Evolutionary conservation across 768 basidiomycete species (phyloP).

Genomic region (Pisolithus orientalis): DNA sequence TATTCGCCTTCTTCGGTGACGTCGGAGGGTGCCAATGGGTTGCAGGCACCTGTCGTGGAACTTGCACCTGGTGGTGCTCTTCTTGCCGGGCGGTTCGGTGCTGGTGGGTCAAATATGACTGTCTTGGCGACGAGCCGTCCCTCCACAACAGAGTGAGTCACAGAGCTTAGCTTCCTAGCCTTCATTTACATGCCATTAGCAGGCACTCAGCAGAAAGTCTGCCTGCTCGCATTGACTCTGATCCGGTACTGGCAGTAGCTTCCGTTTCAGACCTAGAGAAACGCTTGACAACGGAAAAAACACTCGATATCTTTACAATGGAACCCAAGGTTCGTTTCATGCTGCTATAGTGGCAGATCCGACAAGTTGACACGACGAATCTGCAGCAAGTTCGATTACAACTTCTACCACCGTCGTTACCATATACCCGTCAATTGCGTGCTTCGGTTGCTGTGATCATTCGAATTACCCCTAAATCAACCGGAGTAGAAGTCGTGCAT

Average conservation of each 20-base stretch:
- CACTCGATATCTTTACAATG: conserved; percentile 95
- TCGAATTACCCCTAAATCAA: conserved; percentile 69
- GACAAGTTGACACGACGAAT: conserved; percentile 3
- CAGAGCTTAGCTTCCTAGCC: background rate
- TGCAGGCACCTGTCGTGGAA: background rate
- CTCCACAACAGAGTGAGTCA: conserved; percentile 50
- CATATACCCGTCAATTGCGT: conserved; percentile 74
- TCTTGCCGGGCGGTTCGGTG: conserved; percentile 18
- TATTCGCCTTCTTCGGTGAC: background rate
- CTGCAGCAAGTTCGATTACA: conserved; percentile 81
- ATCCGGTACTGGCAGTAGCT: conserved; percentile 45
- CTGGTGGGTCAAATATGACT: conserved; percentile 36
- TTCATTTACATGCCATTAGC: conserved; percentile 27
- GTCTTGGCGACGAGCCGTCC: conserved; percentile 49
- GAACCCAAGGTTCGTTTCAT: conserved; percentile 62
- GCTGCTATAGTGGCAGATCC: background rate
- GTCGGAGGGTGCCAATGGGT: background rate
- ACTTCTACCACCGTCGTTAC: conserved; percentile 73
- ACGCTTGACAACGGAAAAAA: conserved; percentile 67
- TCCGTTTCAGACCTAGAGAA: conserved; percentile 76
- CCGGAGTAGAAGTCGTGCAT: conserved; percentile 71
- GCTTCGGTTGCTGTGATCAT: conserved; percentile 66
- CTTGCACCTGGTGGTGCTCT: conserved; percentile 2
- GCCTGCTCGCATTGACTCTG: conserved; percentile 46
- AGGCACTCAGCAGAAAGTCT: conserved; percentile 57